These are phyloP conservation scores for Pyrenochaeta sp. DNA, from an alignment of 2,329 filamentous ascomycete species.

Conservation along the genomic window DNA sequence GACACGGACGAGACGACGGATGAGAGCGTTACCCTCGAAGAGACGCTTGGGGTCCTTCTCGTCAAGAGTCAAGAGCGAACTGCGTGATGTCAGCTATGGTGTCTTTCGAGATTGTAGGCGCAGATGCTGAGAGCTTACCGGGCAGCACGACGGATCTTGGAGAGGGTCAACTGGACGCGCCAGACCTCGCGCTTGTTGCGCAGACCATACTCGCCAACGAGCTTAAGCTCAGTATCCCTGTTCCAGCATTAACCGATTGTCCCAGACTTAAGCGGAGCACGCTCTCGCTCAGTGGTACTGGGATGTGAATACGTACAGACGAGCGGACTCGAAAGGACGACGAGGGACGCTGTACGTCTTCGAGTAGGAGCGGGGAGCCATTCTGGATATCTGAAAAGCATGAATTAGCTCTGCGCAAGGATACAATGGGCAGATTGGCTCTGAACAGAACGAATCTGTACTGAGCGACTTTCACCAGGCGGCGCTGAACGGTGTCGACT, in stretches of 20 bases:
- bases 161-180: conserved; percentile 98
- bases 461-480: too few species aligned
- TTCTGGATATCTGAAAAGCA: conserved; percentile 52
- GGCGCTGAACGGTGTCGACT: too few species aligned
- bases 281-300: conserved; percentile 98
- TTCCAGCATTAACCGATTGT: conserved; percentile 69
- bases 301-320: conserved; percentile 97
- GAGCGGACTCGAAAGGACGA: conserved; percentile 99
- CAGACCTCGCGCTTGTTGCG: conserved; percentile 99
- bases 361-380: conserved; percentile 76
- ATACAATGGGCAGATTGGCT: too few species aligned
- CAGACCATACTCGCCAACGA: conserved; percentile 99
- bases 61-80: conserved; percentile 99
- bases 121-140: conserved; percentile 72
- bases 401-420: too few species aligned
- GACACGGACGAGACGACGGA: conserved; percentile 99
- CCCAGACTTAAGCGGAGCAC: conserved; percentile 97
- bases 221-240: conserved; percentile 99
- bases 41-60: conserved; percentile 99
- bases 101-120: too few species aligned
- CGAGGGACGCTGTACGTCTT: conserved; percentile 99
- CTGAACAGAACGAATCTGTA: too few species aligned
- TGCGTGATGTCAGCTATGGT: conserved; percentile 51
- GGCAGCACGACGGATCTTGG: conserved; percentile 99
- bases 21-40: conserved; percentile 99